phyloP scores from a whole-genome alignment of 345 rosid genomes.

The Lumnitzera racemosa region DNA sequence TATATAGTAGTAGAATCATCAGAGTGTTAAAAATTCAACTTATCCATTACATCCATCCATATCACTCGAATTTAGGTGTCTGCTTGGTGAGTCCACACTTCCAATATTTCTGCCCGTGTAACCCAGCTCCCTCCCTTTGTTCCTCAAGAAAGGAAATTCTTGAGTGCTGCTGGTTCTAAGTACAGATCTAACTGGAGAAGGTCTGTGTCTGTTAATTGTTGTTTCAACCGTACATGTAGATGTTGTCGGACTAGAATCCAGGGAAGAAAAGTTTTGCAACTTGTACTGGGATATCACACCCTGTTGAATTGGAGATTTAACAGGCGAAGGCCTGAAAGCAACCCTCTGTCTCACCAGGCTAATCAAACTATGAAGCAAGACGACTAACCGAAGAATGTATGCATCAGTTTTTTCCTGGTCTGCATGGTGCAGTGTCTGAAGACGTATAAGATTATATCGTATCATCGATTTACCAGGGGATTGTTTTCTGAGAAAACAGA shows the following conservation, averaged over 20 bases:
- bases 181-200: not conserved
- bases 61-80: too few relatives aligned
- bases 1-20: too few relatives aligned
- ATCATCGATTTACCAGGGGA: slow-evolving; percentile 48
- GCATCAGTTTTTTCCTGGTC: slow-evolving; percentile 76
- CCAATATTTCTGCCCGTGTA: too few relatives aligned
- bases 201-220: not conserved
- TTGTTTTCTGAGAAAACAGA: slow-evolving; percentile 44
- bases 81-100: too few relatives aligned
- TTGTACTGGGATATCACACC: not conserved
- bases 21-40: too few relatives aligned
- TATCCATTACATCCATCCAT: too few relatives aligned
- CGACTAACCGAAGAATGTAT: slow-evolving; percentile 62
- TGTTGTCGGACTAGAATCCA: not conserved
- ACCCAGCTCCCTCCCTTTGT: too few relatives aligned
- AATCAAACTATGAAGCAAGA: slow-evolving; percentile 79
- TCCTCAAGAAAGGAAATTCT: too few relatives aligned
- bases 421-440: slow-evolving; percentile 89
- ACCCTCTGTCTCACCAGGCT: slow-evolving; percentile 46
- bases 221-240: not conserved
- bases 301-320: not conserved
- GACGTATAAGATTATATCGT: slow-evolving; percentile 58
- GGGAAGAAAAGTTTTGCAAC: not conserved
- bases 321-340: slow-evolving; percentile 1
- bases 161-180: too few relatives aligned